A percentile compares a stretch with the other conserved stretches of the same genome.
Conservation (phyloP, 2,329 filamentous ascomycete species). For the Aspergillus fumigatus region DNA sequence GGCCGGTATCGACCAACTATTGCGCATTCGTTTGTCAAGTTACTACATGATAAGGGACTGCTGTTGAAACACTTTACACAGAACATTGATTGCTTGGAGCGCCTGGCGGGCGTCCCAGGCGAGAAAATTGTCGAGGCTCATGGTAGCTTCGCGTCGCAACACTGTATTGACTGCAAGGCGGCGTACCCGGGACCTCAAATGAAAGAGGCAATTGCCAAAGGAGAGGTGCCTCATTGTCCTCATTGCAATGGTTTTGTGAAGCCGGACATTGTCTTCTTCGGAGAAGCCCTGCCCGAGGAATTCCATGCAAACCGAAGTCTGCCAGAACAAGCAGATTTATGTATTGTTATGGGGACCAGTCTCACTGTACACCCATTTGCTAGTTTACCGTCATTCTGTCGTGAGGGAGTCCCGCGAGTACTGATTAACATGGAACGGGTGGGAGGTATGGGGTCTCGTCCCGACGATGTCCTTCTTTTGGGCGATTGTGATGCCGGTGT, state of each 20-base stretch:
- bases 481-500: conserved; percentile 82
- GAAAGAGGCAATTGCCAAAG: conserved; percentile 61
- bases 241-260: conserved; percentile 77
- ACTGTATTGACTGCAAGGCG: conserved; percentile 81
- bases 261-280: conserved; percentile 93
- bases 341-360: conserved; percentile 85
- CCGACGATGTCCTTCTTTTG: conserved; percentile 80
- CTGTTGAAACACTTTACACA: conserved; percentile 89
- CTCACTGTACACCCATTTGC: conserved; percentile 87
- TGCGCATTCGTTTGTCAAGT: conserved; percentile 79
- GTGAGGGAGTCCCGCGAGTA: conserved; percentile 64
- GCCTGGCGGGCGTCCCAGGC: conserved; percentile 74
- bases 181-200: conserved; percentile 71
- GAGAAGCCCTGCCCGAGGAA: conserved; percentile 62
- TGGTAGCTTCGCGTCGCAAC: conserved; percentile 86
- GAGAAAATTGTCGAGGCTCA: conserved; percentile 89
- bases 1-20: conserved; percentile 85
- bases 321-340: conserved; percentile 64
- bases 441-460: conserved; percentile 67
- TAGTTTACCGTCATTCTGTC: conserved; percentile 63
- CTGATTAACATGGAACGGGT: conserved; percentile 85
- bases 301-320: conserved; percentile 60
- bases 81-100: conserved; percentile 94
- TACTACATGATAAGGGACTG: conserved; percentile 74
- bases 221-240: conserved; percentile 66